phyloP scores from a whole-genome alignment of 768 basidiomycete genomes.

The Cantharellus cinnabarinus region DNA sequence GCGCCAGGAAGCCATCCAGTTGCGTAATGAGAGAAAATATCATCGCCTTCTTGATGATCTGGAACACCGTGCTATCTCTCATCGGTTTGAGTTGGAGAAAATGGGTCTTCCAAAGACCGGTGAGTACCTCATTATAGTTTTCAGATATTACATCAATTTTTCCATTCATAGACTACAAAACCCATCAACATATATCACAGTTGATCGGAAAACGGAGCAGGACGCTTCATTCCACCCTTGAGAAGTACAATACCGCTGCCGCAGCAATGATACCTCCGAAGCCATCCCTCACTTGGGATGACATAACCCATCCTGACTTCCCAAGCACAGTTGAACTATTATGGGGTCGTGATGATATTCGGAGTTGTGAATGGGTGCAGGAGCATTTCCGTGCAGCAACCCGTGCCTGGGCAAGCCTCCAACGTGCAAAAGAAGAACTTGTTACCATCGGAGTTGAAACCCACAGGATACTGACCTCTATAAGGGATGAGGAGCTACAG shows the following conservation, averaged over 20 bases:
- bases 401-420: neutral
- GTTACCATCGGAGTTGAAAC: neutral
- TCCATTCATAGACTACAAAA: neutral
- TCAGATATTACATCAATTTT: neutral
- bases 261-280: neutral
- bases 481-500: too few species aligned
- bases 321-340: neutral
- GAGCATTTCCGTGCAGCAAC: neutral
- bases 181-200: neutral
- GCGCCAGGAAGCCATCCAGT: too few species aligned
- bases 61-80: neutral
- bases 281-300: neutral
- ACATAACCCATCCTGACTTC: neutral
- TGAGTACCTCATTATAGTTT: neutral
- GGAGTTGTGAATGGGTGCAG: neutral
- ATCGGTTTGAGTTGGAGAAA: constrained; percentile 2
- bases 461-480: neutral
- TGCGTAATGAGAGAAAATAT: too few species aligned
- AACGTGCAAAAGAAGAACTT: neutral
- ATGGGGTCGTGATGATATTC: neutral
- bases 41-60: constrained; percentile 1
- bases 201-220: neutral
- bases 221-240: neutral
- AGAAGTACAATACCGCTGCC: neutral
- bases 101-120: neutral